Evolutionary conservation across 2,329 filamentous ascomycete genomes (phyloP), one percentile per base, ranked within the genome.

Genomic region (Drechslerella dactyloides): DNA sequence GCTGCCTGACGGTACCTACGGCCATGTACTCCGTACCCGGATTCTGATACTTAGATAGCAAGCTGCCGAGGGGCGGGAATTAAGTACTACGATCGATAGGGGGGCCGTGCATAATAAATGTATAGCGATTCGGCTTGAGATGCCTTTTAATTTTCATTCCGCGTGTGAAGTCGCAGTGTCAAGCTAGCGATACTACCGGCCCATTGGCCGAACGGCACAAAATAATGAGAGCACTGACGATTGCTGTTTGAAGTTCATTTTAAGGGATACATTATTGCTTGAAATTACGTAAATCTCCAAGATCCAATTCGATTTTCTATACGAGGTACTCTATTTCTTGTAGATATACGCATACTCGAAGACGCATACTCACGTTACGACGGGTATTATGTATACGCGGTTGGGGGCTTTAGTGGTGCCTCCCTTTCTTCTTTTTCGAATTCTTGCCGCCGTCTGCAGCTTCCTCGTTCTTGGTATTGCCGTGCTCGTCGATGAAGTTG

Each of bases 401-500:
- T 46, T 13, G 19, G 5, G 7, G 21, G 13, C n/a, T 57, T 58
- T 60, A 72, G 60, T 72, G 59, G 24, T 72, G 68, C 35, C 64
- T 64, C 27, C 68, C 68, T 65, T 65, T 72, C 60, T 72, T 72
- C 60, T 72, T 72, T 21, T 63, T 33, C 27, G 27, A 33, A 33
- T 33, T 63, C 53, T 64, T 64, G 33, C 61, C 53, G 55, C 54
- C 37, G 57, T 72, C 68, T 6, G 53, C 53, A 30, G 55, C n/a
- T 11, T 70, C 64, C 50, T 60, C 65, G 8, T 24, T 50, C 59
- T 63, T 70, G 37, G 37, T 50, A 37, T 63, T 63, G 35, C 65
- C 65, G 37, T 70, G 65, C 48, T 72, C 69, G 50, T 73, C 62
- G 35, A 73, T 54, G 42, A 73, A 73, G 2, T 52, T 54, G 15